Evolutionary conservation across 2,329 filamentous ascomycete species (phyloP), one percentile per base, ranked within the genome.

Genomic region (Fusarium sp.): DNA sequence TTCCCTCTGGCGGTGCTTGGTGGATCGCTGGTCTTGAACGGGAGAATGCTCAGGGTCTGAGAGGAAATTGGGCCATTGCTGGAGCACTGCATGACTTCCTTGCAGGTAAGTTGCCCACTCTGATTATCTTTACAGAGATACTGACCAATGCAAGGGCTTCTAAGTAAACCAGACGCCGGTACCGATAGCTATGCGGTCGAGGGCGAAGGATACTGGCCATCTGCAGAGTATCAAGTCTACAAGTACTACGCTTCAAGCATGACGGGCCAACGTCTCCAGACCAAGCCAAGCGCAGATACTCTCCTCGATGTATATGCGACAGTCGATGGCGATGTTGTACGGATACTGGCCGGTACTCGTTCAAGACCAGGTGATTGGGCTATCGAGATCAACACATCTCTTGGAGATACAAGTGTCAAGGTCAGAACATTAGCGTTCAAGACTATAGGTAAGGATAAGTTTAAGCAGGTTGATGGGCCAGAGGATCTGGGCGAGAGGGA

Each of bases 21-120:
- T 85, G 79, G 75, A 82, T 86, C 33, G 71, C 79, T 3, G 81
- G 80, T 24, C 77, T 85, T 2, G 83, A 85, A 60, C 78, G 83
- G 1, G 73, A 79, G 69, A 77, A 84, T 56, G 68, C 78, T 6
- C 68, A 72, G 10, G 82, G 82, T 1, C 73, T 84, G 1, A 77
- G 82, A 5, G 82, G 79, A 1, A 84, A 84, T 61, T 84, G 83
- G 83, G 77, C 77, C 6, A 75, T 74, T 4, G 77, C 74, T n/a
- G 73, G 67, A 19, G 71, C 71, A 1, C 74, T 85, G 11, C 83
- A 83, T 65, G 82, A 85, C 56, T 79, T 78, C 20, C 56, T 84
- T 24, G 83, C 81, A 14, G 59, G 59, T 62, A 24, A 8, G 59
- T 40, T 4, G 1, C 1, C 17, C 6, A 11, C 10, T 30, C 28